Base-by-base conservation (phyloP, 306 rosid genomes). In the Begonia loranthoides region DNA sequence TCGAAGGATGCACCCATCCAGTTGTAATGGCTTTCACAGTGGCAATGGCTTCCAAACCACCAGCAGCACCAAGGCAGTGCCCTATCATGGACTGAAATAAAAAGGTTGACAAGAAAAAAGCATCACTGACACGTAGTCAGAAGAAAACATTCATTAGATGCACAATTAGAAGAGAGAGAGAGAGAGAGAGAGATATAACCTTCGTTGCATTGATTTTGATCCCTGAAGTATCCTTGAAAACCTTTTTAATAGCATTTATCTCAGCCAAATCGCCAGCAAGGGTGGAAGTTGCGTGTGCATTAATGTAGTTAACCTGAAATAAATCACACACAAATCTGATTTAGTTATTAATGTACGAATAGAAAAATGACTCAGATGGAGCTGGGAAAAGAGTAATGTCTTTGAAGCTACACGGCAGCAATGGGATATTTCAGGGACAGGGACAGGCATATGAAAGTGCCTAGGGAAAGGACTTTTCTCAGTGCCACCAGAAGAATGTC, bases 1-100 rank as follows among this genome's bases (percentile, higher is more conserved):
- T 92, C 16, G 80, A 16, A 59, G 99, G 99, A 83, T 92, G 99
- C 60, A 92, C 63, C 99, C 99, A 92, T 68, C 99, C 96, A 1
- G 93, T 83, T 59, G 64, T 65, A 61, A 92, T 86, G 73, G 99
- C 99, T 83, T 92, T 87, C 54, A 92, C 76, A 0, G 96, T 75
- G 64, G 99, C 99, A 57, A 92, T 92, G 62, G 99, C 99, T 87
- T 92, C 99, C 89, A 92, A 73, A 66, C 99, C 99, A 39, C 99
- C 99, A 41, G 99, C 78, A 41, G 96, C 96, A 63, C 99, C 96
- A 41, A 92, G 99, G 74, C 99, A 83, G 62, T 92, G 96, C 39
- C 99, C 99, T 34, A 92, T 92, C 99, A 92, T 78, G 57, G 96
- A 92, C 99, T 92, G 87, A 62, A 52, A 60, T 28, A 54, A 68